Evolutionary conservation across 2,329 filamentous ascomycete genomes (phyloP).

Genomic region (Triangularia setosa): DNA sequence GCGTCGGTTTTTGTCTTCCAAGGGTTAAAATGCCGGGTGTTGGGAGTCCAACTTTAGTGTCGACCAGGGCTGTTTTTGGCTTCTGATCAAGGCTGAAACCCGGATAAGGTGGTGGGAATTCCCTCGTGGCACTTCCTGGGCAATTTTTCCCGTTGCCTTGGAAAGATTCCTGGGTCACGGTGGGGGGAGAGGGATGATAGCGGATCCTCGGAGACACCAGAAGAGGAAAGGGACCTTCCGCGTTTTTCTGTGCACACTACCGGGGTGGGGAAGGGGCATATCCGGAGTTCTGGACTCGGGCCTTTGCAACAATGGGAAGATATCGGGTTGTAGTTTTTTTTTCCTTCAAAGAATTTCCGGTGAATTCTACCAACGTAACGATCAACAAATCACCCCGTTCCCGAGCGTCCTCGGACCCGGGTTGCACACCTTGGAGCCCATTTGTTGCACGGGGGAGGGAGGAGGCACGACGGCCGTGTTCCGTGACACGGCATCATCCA

Average conservation of each 20-base stretch:
- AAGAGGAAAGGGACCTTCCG: conserved; percentile 11
- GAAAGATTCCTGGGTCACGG: conserved; percentile 11
- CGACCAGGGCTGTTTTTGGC: not conserved
- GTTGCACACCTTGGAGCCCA: not conserved
- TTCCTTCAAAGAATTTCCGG: not conserved
- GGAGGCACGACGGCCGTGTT: not conserved
- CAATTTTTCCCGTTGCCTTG: conserved; percentile 15
- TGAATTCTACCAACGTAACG: not conserved
- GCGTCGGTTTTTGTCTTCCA: not conserved
- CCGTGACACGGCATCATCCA: not conserved
- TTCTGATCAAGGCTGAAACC: conserved; percentile 17
- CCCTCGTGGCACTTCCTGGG: conserved; percentile 19
- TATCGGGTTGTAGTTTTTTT: not conserved
- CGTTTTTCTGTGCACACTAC: not conserved
- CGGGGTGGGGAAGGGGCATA: not conserved
- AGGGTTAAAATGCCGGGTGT: not conserved
- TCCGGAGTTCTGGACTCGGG: conserved; percentile 11
- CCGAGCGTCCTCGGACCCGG: not conserved
- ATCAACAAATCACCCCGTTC: not conserved
- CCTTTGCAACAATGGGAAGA: not conserved
- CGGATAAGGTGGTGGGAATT: conserved; percentile 3
- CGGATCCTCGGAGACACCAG: not conserved
- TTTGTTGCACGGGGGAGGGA: not conserved
- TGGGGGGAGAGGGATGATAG: conserved; percentile 12
- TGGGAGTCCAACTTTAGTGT: not conserved